Evolutionary conservation across 2,329 filamentous ascomycete species (phyloP), one percentile per base, ranked within the genome.

Genomic region (Myotisia sp.): DNA sequence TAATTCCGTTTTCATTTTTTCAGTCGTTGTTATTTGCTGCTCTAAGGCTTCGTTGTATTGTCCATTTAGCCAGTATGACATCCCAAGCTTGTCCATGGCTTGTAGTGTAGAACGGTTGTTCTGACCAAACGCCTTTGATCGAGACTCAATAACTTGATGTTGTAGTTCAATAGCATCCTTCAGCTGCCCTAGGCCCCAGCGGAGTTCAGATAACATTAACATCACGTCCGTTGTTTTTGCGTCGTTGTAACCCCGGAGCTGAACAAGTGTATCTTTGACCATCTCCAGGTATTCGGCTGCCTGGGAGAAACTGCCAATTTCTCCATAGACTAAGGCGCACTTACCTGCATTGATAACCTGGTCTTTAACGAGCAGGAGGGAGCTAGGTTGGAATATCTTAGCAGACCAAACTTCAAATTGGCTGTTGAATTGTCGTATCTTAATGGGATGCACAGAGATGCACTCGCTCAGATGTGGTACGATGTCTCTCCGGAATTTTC

Each of bases 1-100:
- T 6, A 56, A 40, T 8, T 40, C 40, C 9, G 27, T 20, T 28
- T 46, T 42, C 5, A 46, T 31, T 19, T 14, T 13, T 13, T 47
- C 41, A 16, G 45, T 33, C 6, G 51, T 43, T 7, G 39, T 35
- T 26, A 38, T 9, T 5, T 47, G 33, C 10, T 47, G 33, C 4
- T 26, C 6, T 30, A 41, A 37, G 5, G 46, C 45, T 13, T 44
- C 29, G 1, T 19, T 17, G 8, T 23, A 36, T 35, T n/a, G 38
- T 13, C n/a, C 38, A 29, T 20, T 35, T 21, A 20, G 44, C 36
- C 12, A 38, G 37, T 16, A 44, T 24, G 13, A 38, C 27, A 24
- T 36, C 33, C 44, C 46, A 6, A 54, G 36, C 19, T 46, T 48
- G 36, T 51, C 52, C 49, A 52, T 53, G 2, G 51, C 44, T 29